These are phyloP conservation scores for Alternaria ethzedia DNA, from an alignment of 2,329 filamentous ascomycete species.

Conservation along the genomic window DNA sequence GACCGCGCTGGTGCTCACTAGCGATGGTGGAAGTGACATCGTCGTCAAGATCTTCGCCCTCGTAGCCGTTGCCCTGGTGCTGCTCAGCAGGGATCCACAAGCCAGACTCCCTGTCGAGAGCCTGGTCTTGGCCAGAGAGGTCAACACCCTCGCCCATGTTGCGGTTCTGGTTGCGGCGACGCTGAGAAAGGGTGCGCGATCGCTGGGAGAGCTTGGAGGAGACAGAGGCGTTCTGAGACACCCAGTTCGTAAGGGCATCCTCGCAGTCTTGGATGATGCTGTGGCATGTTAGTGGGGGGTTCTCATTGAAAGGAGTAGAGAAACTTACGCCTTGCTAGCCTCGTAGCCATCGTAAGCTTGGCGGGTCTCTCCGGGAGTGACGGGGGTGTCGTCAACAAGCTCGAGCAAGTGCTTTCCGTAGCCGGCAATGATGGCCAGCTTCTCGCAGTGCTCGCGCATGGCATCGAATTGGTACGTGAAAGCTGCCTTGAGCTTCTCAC, in stretches of 20 bases:
- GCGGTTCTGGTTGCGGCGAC: slow-evolving; percentile 70
- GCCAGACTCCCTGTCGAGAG: slow-evolving; percentile 77
- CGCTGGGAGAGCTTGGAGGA: slow-evolving; percentile 86
- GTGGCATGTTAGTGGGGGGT: slow-evolving; percentile 22
- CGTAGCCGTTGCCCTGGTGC: slow-evolving; percentile 67
- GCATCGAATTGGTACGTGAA: slow-evolving; percentile 99
- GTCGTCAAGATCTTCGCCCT: slow-evolving; percentile 67
- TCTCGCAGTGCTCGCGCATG: slow-evolving; percentile 95
- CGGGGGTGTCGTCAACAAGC: slow-evolving; percentile 93
- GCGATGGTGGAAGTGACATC: slow-evolving; percentile 55
- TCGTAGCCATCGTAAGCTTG: slow-evolving; percentile 98
- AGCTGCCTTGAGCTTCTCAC: slow-evolving; percentile 98
- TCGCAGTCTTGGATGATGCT: slow-evolving; percentile 99
- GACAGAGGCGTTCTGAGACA: slow-evolving; percentile 86
- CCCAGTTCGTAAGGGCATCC: slow-evolving; percentile 96
- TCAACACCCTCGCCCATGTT: slow-evolving; percentile 77
- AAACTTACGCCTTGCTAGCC: slow-evolving; percentile 79
- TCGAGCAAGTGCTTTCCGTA: slow-evolving; percentile 99
- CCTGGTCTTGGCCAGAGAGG: slow-evolving; percentile 80
- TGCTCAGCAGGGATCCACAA: slow-evolving; percentile 79
- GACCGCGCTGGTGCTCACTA: slow-evolving; percentile 52
- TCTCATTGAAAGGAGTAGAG: background rate
- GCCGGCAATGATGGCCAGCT: slow-evolving; percentile 95
- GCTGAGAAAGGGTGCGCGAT: slow-evolving; percentile 84
- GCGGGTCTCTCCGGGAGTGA: slow-evolving; percentile 95